Evolutionary conservation across 2,329 filamentous ascomycete species (phyloP), one percentile per base, ranked within the genome.

Genomic region (Alternaria gaisen): DNA sequence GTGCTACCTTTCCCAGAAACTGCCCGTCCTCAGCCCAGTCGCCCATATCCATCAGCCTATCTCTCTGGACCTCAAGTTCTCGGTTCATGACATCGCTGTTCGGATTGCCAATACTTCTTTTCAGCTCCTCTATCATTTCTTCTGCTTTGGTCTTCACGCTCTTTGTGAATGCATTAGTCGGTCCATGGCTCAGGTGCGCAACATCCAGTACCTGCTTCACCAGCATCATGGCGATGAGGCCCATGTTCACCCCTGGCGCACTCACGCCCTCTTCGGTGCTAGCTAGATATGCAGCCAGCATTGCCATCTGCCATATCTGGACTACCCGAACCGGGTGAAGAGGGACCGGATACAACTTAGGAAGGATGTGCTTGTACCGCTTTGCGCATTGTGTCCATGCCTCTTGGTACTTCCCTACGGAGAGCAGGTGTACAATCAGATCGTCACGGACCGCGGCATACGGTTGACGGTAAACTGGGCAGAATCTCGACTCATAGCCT

Each of bases 301-400:
- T 79, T 2, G 76, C 75, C 61, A 79, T 74, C 12, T 74, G 74
- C 74, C 76, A 83, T 8, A 72, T 79, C 58, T 83, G 85, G 5
- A 87, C 77, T 3, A 87, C 81, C 0, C 86, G 82, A 8, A 87
- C 78, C 0, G 87, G 86, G 69, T 89, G 86, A 77, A 38, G 75
- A 0, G 74, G 66, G 38, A 82, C 73, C 8, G 81, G 79, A 60
- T 84, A 86, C 3, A 88, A 73, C 3, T 81, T 68, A 0, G 86
- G 85, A 44, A 87, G 82, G 58, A 87, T 78, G 30, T 80, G 72
- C 51, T 83, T 78, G 65, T 86, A 84, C 2, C 83, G 80, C 57
- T 85, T 83, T 3, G 85, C 77, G 5, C 81, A 81, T 5, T 88
- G 83, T 4, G 81, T 69, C 64, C 86, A 83, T 4, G 85, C 86